Evolutionary conservation across 1,284 basidiomycete genomes (phyloP).

Genomic region (Gomphus bonarii): DNA sequence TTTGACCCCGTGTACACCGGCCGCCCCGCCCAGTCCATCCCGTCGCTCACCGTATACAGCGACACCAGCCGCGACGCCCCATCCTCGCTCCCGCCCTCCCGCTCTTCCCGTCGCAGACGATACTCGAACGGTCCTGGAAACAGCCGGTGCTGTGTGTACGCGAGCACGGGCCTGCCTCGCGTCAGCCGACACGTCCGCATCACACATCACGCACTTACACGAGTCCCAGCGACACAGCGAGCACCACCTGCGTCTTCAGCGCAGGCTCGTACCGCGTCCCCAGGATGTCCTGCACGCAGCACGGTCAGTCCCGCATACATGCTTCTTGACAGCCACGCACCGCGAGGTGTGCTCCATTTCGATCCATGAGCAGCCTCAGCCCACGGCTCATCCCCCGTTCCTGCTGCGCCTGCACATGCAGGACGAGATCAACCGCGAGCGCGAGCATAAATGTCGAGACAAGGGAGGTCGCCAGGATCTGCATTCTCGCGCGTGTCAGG

Average conservation of each 20-base stretch:
- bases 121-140: slow-evolving; percentile 27
- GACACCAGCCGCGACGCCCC: not conserved
- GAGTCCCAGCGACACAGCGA: slow-evolving; percentile 35
- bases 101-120: not conserved
- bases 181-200: not conserved
- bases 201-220: slow-evolving; percentile 24
- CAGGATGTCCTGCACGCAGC: slow-evolving; percentile 31
- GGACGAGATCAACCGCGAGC: slow-evolving; percentile 43
- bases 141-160: slow-evolving; percentile 29
- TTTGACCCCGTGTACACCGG: slow-evolving; percentile 19
- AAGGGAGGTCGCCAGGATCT: slow-evolving; percentile 43
- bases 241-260: slow-evolving; percentile 31
- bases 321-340: slow-evolving; percentile 26
- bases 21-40: slow-evolving; percentile 61
- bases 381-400: slow-evolving; percentile 46
- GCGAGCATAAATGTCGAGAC: slow-evolving; percentile 47
- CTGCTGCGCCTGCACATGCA: slow-evolving; percentile 37
- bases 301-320: not conserved
- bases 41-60: not conserved
- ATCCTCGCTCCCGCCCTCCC: not conserved
- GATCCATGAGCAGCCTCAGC: slow-evolving; percentile 50
- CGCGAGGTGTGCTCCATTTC: slow-evolving; percentile 43
- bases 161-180: slow-evolving; percentile 26
- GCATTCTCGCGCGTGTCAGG: not conserved
- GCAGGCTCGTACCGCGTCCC: slow-evolving; percentile 36